Conservation (phyloP, 2,329 filamentous ascomycete genomes). For the Colletotrichum falcatum region DNA sequence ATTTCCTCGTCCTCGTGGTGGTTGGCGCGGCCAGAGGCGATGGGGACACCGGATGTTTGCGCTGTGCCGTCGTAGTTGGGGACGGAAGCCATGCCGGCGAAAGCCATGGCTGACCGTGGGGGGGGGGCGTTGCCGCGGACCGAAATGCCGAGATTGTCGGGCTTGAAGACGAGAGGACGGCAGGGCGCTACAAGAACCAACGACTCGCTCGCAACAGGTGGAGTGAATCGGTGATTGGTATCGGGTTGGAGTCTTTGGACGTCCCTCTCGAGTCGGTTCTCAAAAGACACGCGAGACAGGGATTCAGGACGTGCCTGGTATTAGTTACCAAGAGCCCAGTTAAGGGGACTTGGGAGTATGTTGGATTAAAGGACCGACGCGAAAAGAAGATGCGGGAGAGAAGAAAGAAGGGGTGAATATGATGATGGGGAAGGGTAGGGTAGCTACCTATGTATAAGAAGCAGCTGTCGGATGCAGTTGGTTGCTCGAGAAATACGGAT, state of each 20-base stretch:
- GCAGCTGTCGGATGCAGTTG: not conserved
- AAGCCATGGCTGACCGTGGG: conserved; percentile 52
- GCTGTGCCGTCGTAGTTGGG: conserved; percentile 63
- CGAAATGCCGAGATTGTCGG: not conserved
- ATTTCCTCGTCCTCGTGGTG: conserved; percentile 47
- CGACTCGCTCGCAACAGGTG: conserved; percentile 20
- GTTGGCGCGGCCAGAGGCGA: conserved; percentile 43
- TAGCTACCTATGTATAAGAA: conserved; percentile 15
- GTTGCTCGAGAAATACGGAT: no score
- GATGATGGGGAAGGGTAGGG: conserved; percentile 6
- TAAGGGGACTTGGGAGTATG: not conserved
- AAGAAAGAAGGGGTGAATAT: not conserved
- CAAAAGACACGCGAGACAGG: not conserved
- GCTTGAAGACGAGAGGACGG: conserved; percentile 17
- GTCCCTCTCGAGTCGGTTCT: conserved; percentile 2
- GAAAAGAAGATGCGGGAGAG: conserved; percentile 4
- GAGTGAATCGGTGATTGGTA: not conserved
- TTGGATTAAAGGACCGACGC: conserved; percentile 26
- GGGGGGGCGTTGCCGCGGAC: conserved; percentile 1
- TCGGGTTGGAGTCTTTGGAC: not conserved
- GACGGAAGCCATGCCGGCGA: conserved; percentile 53
- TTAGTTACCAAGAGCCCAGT: conserved; percentile 24
- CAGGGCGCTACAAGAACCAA: conserved; percentile 15
- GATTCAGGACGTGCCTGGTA: conserved; percentile 7
- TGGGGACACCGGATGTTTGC: conserved; percentile 55